Conservation (phyloP, 2,329 filamentous ascomycete species). For the Aspergillus carbonarius region DNA sequence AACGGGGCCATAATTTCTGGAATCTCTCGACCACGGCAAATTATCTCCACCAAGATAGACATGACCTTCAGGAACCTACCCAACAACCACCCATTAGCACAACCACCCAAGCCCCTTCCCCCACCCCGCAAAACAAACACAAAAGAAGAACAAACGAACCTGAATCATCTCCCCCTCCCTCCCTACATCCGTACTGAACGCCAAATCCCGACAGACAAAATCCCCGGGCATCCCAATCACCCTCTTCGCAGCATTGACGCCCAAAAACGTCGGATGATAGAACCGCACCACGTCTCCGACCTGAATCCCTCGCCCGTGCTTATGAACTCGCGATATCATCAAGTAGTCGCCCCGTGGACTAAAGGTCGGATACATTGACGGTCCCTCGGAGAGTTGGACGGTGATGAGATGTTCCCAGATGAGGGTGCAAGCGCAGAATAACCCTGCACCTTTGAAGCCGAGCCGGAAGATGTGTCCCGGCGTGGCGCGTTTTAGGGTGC, state of each 20-base stretch:
- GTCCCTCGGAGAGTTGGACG: slow-evolving; percentile 62
- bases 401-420: slow-evolving; percentile 61
- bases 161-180: slow-evolving; percentile 44
- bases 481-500: slow-evolving; percentile 23
- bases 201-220: slow-evolving; percentile 49
- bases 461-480: slow-evolving; percentile 27
- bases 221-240: slow-evolving; percentile 70
- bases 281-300: slow-evolving; percentile 87
- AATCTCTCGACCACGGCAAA: slow-evolving; percentile 78
- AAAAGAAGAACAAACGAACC: slow-evolving; percentile 42
- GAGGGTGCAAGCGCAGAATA: slow-evolving; percentile 38
- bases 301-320: slow-evolving; percentile 63
- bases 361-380: slow-evolving; percentile 89
- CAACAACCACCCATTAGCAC: slow-evolving; percentile 3
- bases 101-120: neutral
- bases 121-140: neutral
- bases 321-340: slow-evolving; percentile 65
- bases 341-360: slow-evolving; percentile 65
- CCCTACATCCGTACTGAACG: slow-evolving; percentile 34
- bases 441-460: slow-evolving; percentile 32
- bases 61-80: slow-evolving; percentile 82
- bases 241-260: slow-evolving; percentile 70
- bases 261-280: slow-evolving; percentile 67
- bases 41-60: slow-evolving; percentile 93
- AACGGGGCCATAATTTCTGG: slow-evolving; percentile 79